Base-by-base conservation (phyloP, 106 monocot species). In the Dendrobium nobile region DNA sequence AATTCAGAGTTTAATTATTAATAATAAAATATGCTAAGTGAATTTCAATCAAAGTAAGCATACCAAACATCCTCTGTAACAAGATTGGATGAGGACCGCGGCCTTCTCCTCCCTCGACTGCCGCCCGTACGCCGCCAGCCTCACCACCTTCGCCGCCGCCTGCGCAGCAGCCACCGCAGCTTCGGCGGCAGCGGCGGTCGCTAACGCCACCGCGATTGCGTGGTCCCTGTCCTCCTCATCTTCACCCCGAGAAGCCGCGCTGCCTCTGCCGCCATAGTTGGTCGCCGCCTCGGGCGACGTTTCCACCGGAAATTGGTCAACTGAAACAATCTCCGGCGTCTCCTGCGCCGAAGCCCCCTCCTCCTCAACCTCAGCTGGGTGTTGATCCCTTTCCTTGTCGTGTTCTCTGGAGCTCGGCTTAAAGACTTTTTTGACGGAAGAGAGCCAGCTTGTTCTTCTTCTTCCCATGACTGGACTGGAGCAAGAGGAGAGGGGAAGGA, bases 21-120 rank as follows among this genome's bases (percentile, higher is more conserved):
- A 51, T 13, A 13, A 1, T 51, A 51, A 51, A 51, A 51, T 51
- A 15, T 51, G 10, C 10, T 15, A 51, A 51, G 10, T 51, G 13
- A 51, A 51, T 51, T 51, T 51, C 16, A 47, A 51, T 13, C 13
- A 51, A 61, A 8, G 7, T 24, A 8, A 7, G 9, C 82, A 47
- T 79, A 96, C 96, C 94, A 97, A 79, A 67, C 92, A 92, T 9
- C 96, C 96, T 55, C 96, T 80, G 82, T 90, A 97, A 85, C 67
- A 81, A 3, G 94, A 80, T 72, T 97, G 96, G 79, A 97, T 92
- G 28, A 86, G 28, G 22, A 92, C 82, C 4, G 89, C 90, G 3
- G 94, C 94, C 81, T 79, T 81, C 51, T 92, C 91, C 81, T 94
- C 91, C 84, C 75, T 84, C 33, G 86, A 80, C 81, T 19, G 54